Evolutionary conservation across 2,329 filamentous ascomycete species (phyloP), one percentile per base, ranked within the genome.

Genomic region (Paracamarosporium sp.): DNA sequence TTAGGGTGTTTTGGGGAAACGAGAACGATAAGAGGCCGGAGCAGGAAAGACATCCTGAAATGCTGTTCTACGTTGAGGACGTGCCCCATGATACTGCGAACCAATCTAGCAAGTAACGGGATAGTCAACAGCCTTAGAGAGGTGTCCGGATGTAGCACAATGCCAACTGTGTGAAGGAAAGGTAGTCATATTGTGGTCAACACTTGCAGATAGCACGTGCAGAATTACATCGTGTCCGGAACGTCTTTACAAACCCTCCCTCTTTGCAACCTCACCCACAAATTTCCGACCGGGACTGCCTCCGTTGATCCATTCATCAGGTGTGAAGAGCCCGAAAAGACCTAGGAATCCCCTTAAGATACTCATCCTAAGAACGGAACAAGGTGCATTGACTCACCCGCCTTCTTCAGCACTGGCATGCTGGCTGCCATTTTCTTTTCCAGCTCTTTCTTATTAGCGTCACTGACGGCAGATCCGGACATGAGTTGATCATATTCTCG

Each of bases 1-100:
- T 65, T 6, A 61, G 57, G 11, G 47, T 66, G 0, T 61, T 68
- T 22, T 22, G 17, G 17, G 28, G 44, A 12, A 33, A 47, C 30
- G 44, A 35, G 44, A 33, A 47, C 11, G 17, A 22, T 9, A 35
- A 22, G 28, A 22, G 20, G 17, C 7, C 17, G 28, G 11, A 22
- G 17, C 17, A 47, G 4, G 15, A 47, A 3, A 22, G 28, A 9
- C 28, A 33, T 33, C 44, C 44, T 22, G 44, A 47, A 4, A 33
- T 47, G 28, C 9, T 47, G 44, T 47, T 47, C 44, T 35, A 47
- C 27, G 44, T 47, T n/a, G 44, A 47, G 13, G 44, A 47, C 24
- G 28, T 24, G 44, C 44, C 44, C 3, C n/a, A 45, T 4, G 27
- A 30, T 11, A 3, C 25, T 1, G n/a, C 13, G 27, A 46, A 31